Evolutionary conservation across 345 rosid genomes (phyloP), one percentile per base, ranked within the genome.

Genomic region (Gynandropsis gynandra): DNA sequence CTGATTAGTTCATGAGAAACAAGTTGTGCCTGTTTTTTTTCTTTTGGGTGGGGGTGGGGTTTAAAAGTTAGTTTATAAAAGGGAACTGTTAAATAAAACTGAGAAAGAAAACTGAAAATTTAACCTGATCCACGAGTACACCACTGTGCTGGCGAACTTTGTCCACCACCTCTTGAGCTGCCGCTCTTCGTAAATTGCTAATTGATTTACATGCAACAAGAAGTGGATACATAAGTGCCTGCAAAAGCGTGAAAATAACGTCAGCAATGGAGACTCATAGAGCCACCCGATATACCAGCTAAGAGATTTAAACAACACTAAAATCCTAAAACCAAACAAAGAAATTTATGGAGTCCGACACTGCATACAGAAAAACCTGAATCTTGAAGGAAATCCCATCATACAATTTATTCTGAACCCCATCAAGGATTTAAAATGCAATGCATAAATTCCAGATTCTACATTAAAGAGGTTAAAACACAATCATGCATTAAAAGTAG

Each of bases 161-260:
- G 61, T 92, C 93, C 50, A 92, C 97, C 62, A 92, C 98, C 80
- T 92, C 95, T 61, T 82, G 80, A 53, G 98, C 98, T 16, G 98
- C 97, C 47, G 93, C 95, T 75, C 73, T 81, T 38, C 97, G 81
- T 42, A 87, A 77, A 71, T 76, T 87, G 80, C 98, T 92, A 62
- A 87, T 81, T 53, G 98, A 92, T 80, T 92, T 92, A 65, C 95
- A 92, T 6, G 98, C 98, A 65, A 92, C 98, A 13, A 92, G 89
- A 71, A 92, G 97, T 33, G 98, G 97, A 62, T 87, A 92, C 98
- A 92, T 92, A 56, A 92, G 97, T 55, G 97, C 98, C 98, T 92
- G 81, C 43, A 29, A 56, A 46, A 54, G 42, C 42, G 50, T 36
- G 21, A 1, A 27, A 62, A 55, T 38, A 36, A 43, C 34, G 16